phyloP scores from a whole-genome alignment of 1,139 yeast species.

The Debaryomyces nepalensis region DNA sequence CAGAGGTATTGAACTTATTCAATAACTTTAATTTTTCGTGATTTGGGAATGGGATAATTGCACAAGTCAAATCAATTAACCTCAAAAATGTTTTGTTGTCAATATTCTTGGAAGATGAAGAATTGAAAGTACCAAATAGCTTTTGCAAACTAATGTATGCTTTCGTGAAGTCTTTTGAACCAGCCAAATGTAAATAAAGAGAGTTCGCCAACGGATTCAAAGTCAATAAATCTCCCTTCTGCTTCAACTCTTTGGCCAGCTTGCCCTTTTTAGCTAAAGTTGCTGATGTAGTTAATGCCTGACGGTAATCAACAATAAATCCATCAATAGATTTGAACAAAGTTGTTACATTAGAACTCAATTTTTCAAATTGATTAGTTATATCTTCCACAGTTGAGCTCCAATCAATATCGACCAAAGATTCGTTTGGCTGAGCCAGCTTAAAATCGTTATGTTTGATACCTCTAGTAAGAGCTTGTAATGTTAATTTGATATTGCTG shows the following conservation, averaged over 20 bases:
- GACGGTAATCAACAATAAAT: slow-evolving; percentile 48
- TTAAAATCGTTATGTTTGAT: slow-evolving; percentile 16
- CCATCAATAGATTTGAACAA: slow-evolving; percentile 47
- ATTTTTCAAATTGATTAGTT: slow-evolving; percentile 26
- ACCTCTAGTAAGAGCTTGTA: slow-evolving; percentile 61
- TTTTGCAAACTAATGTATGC: slow-evolving; percentile 46
- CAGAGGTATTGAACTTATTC: slow-evolving; percentile 33
- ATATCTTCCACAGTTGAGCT: slow-evolving; percentile 23
- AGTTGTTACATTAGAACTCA: slow-evolving; percentile 29
- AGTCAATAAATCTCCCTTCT: slow-evolving; percentile 43
- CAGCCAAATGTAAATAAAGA: slow-evolving; percentile 56
- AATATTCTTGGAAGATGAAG: slow-evolving; percentile 27
- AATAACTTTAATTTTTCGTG: slow-evolving; percentile 51
- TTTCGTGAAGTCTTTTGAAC: slow-evolving; percentile 49
- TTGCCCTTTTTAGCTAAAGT: slow-evolving; percentile 14
- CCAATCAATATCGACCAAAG: slow-evolving; percentile 35
- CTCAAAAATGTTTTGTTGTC: slow-evolving; percentile 40
- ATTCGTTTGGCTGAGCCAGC: slow-evolving; percentile 33
- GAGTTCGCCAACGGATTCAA: slow-evolving; percentile 67
- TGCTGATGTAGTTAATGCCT: slow-evolving; percentile 23
- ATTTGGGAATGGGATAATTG: slow-evolving; percentile 62
- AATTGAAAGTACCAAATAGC: slow-evolving; percentile 30
- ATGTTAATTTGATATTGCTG: slow-evolving; percentile 49
- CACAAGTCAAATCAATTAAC: slow-evolving; percentile 58
- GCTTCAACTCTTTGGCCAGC: slow-evolving; percentile 17